These are phyloP conservation scores for Boletus vinaceobasis DNA, from an alignment of 768 basidiomycete genomes.

Conservation along the genomic window DNA sequence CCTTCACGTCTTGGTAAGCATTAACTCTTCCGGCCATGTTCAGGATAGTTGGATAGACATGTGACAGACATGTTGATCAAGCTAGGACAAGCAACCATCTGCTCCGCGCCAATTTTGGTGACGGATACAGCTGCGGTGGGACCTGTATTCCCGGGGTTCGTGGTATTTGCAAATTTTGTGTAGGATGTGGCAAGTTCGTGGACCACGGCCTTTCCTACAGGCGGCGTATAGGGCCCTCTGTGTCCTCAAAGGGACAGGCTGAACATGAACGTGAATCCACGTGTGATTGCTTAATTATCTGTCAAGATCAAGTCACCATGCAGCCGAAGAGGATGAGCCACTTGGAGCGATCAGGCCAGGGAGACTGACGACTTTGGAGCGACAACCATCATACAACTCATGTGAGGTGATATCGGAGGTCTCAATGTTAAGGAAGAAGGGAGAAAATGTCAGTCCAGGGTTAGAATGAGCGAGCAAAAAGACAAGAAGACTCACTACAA, in stretches of 20 bases:
- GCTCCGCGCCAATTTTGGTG: background rate
- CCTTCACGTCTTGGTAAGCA: background rate
- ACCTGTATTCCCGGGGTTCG: too few relatives aligned
- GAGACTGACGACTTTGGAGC: background rate
- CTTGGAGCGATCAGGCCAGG: background rate
- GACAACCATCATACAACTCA: background rate
- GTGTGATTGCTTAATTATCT: background rate
- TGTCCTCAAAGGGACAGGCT: too few relatives aligned
- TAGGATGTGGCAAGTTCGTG: background rate
- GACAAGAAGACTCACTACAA: background rate
- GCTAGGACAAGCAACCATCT: too few relatives aligned
- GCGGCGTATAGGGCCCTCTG: too few relatives aligned
- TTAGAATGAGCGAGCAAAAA: background rate
- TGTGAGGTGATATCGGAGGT: too few relatives aligned
- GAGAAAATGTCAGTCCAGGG: background rate
- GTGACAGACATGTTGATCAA: too few relatives aligned
- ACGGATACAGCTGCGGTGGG: too few relatives aligned
- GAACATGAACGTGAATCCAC: background rate
- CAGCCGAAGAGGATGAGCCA: too few relatives aligned
- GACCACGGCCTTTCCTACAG: background rate
- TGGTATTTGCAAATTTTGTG: background rate
- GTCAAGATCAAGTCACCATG: background rate
- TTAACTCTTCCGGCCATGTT: too few relatives aligned
- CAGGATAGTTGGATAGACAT: too few relatives aligned
- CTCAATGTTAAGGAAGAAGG: background rate